Conservation (phyloP, 1,139 yeast species). For the Pichia cactophila region DNA sequence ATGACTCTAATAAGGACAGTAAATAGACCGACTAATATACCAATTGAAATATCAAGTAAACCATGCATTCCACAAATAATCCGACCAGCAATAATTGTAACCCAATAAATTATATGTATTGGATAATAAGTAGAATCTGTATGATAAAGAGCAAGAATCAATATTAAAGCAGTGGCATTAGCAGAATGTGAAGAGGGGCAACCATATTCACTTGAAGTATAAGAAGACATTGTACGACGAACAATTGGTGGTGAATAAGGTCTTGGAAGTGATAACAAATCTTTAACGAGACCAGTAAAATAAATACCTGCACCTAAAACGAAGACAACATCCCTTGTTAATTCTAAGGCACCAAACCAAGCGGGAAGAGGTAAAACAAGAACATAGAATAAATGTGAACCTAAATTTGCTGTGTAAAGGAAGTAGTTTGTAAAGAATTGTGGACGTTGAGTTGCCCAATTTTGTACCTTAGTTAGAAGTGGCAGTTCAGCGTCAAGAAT, state of each 20-base stretch:
- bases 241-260: slow-evolving; percentile 90
- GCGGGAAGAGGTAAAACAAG: slow-evolving; percentile 76
- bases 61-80: slow-evolving; percentile 99
- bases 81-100: slow-evolving; percentile 70
- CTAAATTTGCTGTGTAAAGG: slow-evolving; percentile 84
- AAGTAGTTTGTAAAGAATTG: slow-evolving; percentile 57
- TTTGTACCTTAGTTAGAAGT: slow-evolving; percentile 28
- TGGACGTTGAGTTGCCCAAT: not conserved
- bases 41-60: slow-evolving; percentile 63
- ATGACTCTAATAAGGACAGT: slow-evolving; percentile 37
- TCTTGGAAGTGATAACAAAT: slow-evolving; percentile 81
- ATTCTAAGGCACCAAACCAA: slow-evolving; percentile 66
- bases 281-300: slow-evolving; percentile 71
- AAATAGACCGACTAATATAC: slow-evolving; percentile 53
- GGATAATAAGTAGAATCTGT: slow-evolving; percentile 8
- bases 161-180: slow-evolving; percentile 76
- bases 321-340: slow-evolving; percentile 65
- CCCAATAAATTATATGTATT: slow-evolving; percentile 41
- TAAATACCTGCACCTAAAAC: slow-evolving; percentile 83
- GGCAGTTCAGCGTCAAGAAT: slow-evolving; percentile 62
- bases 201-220: slow-evolving; percentile 90
- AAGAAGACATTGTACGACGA: slow-evolving; percentile 80
- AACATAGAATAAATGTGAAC: slow-evolving; percentile 90
- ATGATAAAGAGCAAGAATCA: slow-evolving; percentile 32
- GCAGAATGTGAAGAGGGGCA: slow-evolving; percentile 93